phyloP scores from a whole-genome alignment of 2,329 filamentous ascomycete species.

The Aspergillus sp. region DNA sequence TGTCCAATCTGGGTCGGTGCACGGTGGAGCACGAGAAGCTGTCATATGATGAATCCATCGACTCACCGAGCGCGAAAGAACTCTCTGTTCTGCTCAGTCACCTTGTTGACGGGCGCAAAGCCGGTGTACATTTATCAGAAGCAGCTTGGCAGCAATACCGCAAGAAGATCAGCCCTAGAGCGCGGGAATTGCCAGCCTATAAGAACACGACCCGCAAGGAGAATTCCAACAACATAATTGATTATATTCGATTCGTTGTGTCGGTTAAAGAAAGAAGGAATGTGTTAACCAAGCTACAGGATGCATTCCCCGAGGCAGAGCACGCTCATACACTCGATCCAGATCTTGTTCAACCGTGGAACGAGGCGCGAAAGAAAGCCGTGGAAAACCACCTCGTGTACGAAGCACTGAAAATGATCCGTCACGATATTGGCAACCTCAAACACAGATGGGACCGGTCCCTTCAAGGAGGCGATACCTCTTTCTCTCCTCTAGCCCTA shows the following conservation, averaged over 20 bases:
- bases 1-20: conserved; percentile 53
- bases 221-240: conserved; percentile 42
- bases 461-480: conserved; percentile 4
- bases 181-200: conserved; percentile 39
- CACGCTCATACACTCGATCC: conserved; percentile 27
- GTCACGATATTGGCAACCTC: conserved; percentile 19
- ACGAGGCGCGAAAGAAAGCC: conserved; percentile 23
- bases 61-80: conserved; percentile 32
- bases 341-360: conserved; percentile 37
- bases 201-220: conserved; percentile 25
- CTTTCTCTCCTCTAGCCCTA: conserved; percentile 26
- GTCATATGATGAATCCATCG: conserved; percentile 53
- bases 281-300: conserved; percentile 33
- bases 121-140: conserved; percentile 43
- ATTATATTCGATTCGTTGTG: conserved; percentile 46
- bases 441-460: conserved; percentile 22
- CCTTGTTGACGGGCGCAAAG: conserved; percentile 48
- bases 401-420: conserved; percentile 19
- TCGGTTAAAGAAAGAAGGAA: conserved; percentile 31
- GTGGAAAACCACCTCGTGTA: conserved; percentile 19
- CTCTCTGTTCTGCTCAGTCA: conserved; percentile 45
- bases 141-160: conserved; percentile 40
- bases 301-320: conserved; percentile 24
- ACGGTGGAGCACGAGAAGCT: conserved; percentile 53
- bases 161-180: conserved; percentile 30